Percentiles rank a stretch among this genome's conserved stretches.
These are phyloP conservation scores for Colletotrichum acutatum DNA, from an alignment of 2,329 filamentous ascomycete species.

Conservation along the genomic window DNA sequence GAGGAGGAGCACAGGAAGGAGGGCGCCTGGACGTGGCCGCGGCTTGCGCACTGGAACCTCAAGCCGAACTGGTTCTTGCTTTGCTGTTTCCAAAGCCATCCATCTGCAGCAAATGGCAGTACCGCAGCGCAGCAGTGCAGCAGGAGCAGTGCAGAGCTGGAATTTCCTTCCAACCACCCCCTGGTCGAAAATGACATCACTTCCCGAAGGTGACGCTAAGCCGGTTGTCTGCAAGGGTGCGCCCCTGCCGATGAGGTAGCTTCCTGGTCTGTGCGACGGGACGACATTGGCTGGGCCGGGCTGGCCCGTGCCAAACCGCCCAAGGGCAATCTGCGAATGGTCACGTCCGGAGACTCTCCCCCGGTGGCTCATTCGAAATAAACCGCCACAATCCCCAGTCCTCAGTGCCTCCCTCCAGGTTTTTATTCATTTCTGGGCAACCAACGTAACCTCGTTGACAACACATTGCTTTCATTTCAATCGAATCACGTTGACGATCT, in stretches of 20 bases:
- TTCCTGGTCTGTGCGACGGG: conserved; percentile 19
- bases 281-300: conserved; percentile 25
- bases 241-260: conserved; percentile 12
- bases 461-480: not conserved
- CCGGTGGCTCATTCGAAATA: not conserved
- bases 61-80: not conserved
- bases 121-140: too few relatives aligned
- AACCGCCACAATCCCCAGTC: too few relatives aligned
- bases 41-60: not conserved
- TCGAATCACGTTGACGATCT: not conserved
- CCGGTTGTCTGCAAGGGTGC: not conserved
- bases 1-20: not conserved
- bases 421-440: not conserved
- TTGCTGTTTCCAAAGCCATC: conserved; percentile 14
- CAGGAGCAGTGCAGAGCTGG: conserved; percentile 3
- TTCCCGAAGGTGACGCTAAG: conserved; percentile 1
- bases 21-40: not conserved
- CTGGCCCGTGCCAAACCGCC: conserved; percentile 10
- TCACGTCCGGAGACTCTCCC: conserved; percentile 30
- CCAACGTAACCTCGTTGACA: conserved; percentile 10
- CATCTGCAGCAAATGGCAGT: not conserved
- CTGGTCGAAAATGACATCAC: conserved; percentile 30
- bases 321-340: not conserved
- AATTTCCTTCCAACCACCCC: conserved; percentile 3
- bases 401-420: not conserved